Conservation (phyloP, 2,329 filamentous ascomycete species). For the Mollisiaceae sp. region DNA sequence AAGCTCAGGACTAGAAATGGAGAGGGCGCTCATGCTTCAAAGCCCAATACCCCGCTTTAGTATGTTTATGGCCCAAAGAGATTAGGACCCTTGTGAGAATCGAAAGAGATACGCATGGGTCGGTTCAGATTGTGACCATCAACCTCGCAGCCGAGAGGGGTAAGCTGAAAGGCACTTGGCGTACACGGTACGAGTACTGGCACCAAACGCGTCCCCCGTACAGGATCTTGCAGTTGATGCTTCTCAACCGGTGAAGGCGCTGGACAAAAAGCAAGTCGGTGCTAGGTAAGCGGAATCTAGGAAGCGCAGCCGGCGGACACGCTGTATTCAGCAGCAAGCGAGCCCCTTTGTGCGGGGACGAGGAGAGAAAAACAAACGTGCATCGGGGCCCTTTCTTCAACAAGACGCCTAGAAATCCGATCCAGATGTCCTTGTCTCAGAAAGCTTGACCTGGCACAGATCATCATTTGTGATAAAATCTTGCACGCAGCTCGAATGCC, state of each 20-base stretch:
- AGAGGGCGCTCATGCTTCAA: neutral
- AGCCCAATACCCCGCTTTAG: neutral
- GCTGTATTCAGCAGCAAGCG: neutral
- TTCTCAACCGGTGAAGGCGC: conserved; percentile 14
- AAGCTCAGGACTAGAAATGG: neutral
- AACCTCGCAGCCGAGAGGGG: neutral
- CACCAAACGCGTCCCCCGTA: neutral
- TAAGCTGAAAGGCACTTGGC: too few relatives aligned
- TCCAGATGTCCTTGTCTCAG: neutral
- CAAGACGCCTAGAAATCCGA: neutral
- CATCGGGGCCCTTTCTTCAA: neutral
- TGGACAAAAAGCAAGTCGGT: conserved; percentile 17
- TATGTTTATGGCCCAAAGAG: neutral
- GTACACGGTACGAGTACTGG: too few relatives aligned
- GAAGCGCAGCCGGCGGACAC: neutral
- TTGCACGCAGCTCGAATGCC: neutral
- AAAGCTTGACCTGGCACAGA: neutral
- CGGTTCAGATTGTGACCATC: neutral
- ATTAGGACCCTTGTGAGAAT: neutral
- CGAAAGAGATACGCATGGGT: neutral
- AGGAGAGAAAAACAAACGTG: conserved; percentile 7
- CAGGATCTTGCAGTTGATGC: neutral
- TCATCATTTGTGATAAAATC: neutral
- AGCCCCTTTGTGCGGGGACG: conserved; percentile 10
- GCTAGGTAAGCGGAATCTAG: conserved; percentile 12